Percentiles rank a stretch among this genome's conserved stretches.
These are phyloP conservation scores for Diplogelasinospora grovesii DNA, from an alignment of 495 filamentous ascomycete species.

Conservation along the genomic window DNA sequence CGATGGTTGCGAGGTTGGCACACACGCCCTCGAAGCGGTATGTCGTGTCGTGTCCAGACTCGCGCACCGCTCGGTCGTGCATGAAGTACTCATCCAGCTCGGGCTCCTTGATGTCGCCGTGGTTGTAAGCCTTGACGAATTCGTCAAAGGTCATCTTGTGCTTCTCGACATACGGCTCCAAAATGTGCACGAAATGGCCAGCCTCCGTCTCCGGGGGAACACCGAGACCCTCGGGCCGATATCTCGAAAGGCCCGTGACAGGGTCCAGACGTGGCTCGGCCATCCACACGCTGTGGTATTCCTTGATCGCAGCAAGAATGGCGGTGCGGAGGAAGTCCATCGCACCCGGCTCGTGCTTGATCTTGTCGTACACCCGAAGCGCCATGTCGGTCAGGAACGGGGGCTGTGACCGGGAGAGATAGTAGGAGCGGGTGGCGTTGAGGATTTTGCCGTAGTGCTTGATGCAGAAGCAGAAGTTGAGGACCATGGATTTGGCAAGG, in stretches of 20 bases:
- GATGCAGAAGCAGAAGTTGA: conserved; percentile 96
- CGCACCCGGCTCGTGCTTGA: conserved; percentile 69
- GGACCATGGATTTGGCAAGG: conserved; percentile 85
- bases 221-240: conserved; percentile 81
- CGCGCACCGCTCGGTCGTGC: conserved; percentile 88
- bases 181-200: conserved; percentile 77
- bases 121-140: conserved; percentile 83
- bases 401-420: conserved; percentile 86
- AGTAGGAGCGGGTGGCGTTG: conserved; percentile 94
- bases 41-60: conserved; percentile 95
- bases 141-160: conserved; percentile 71
- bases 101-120: conserved; percentile 68
- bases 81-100: conserved; percentile 91
- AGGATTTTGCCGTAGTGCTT: conserved; percentile 97
- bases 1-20: conserved; percentile 85
- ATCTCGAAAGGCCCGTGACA: conserved; percentile 77
- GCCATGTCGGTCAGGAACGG: conserved; percentile 98
- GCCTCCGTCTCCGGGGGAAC: conserved; percentile 94
- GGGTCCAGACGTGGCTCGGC: conserved; percentile 71
- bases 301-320: conserved; percentile 89
- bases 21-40: conserved; percentile 86
- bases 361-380: conserved; percentile 78
- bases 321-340: conserved; percentile 70
- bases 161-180: conserved; percentile 81
- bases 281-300: conserved; percentile 91